Conservation (phyloP, 108 stramenopile genomes). For the Cyclostephanos invisitatus region DNA sequence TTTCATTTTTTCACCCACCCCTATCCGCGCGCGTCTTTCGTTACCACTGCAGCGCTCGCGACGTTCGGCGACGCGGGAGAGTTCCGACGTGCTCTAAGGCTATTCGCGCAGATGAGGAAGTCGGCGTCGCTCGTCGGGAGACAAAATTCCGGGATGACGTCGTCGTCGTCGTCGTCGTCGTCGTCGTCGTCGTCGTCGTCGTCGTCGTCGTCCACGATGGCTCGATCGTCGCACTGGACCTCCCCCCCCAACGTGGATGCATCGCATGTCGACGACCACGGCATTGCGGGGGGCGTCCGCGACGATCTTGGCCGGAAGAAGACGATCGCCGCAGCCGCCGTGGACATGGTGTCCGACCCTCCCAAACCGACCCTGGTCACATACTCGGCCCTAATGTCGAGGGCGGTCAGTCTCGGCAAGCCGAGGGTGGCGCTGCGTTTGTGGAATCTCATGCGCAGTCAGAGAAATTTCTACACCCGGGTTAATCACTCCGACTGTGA, state of each 20-base stretch:
- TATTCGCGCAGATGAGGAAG: conserved; percentile 85
- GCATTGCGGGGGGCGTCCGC: neutral
- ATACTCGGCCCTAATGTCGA: conserved; percentile 87
- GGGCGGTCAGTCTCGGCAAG: conserved; percentile 76
- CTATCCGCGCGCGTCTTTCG: too few relatives aligned
- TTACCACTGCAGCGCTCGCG: conserved; percentile 72
- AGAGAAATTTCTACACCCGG: conserved; percentile 58
- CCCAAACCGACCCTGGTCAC: conserved; percentile 82
- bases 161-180: too few relatives aligned
- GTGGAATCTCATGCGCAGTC: conserved; percentile 72
- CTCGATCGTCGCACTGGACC: too few relatives aligned
- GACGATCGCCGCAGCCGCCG: neutral
- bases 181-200: too few relatives aligned
- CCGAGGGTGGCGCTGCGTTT: conserved; percentile 75
- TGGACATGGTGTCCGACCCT: conserved; percentile 29
- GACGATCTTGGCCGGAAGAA: too few relatives aligned
- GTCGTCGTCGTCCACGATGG: neutral
- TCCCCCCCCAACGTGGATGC: neutral
- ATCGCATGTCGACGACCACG: neutral
- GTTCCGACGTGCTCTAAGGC: conserved; percentile 69
- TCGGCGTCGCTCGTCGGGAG: conserved; percentile 40
- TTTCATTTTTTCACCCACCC: too few relatives aligned
- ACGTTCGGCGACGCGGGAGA: conserved; percentile 83
- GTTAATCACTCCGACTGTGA: conserved; percentile 9
- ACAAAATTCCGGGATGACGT: too few relatives aligned